These are phyloP conservation scores for Microcos paniculata DNA, from an alignment of 345 rosid genomes.

Conservation along the genomic window DNA sequence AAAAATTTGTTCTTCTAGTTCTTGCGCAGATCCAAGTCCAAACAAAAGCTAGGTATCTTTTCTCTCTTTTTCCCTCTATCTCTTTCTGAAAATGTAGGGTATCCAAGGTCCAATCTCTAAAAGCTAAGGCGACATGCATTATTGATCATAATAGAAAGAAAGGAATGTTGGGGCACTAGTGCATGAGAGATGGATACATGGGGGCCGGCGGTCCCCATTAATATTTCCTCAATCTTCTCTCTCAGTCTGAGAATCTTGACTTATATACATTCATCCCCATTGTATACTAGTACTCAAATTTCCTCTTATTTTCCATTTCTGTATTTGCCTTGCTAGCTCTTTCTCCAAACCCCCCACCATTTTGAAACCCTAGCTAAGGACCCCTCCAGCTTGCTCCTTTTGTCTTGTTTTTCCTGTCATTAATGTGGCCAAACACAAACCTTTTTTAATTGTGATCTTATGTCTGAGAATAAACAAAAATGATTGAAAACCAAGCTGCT, in stretches of 20 bases:
- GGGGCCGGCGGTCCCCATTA: slow-evolving; percentile 31
- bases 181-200: slow-evolving; percentile 13
- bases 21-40: neutral
- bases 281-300: neutral
- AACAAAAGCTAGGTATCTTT: neutral
- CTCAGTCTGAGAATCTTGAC: slow-evolving; percentile 67
- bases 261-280: neutral
- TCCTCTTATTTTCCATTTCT: neutral
- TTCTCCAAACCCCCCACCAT: neutral
- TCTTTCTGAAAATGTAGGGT: slow-evolving; percentile 28
- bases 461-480: slow-evolving; percentile 25
- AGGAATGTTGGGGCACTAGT: slow-evolving; percentile 22
- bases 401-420: neutral
- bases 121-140: slow-evolving; percentile 37
- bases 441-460: neutral
- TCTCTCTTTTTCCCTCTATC: neutral
- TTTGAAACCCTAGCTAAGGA: neutral
- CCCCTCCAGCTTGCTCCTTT: neutral
- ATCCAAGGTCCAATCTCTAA: slow-evolving; percentile 41
- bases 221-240: slow-evolving; percentile 29
- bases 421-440: neutral
- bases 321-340: neutral
- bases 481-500: neutral
- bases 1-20: neutral
- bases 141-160: slow-evolving; percentile 35